phyloP scores from a whole-genome alignment of 225 moss, liverwort and hornwort genomes.

The Pleurozium schreberi region DNA sequence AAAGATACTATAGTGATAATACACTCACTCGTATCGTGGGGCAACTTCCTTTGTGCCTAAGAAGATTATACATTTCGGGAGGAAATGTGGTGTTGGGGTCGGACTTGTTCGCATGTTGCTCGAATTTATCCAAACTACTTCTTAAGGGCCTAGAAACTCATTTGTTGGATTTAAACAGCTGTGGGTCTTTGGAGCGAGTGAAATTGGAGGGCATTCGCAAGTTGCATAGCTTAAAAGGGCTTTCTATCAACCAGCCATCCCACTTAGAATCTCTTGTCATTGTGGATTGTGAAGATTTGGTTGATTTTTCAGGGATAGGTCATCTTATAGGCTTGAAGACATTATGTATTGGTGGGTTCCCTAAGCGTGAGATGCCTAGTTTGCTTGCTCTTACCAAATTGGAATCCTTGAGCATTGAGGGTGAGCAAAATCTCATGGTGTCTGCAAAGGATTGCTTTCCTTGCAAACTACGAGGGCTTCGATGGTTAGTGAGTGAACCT shows the following conservation, averaged over 20 bases:
- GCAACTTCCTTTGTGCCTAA: background rate
- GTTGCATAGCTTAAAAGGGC: background rate
- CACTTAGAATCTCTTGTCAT: background rate
- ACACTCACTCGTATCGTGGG: too few species aligned
- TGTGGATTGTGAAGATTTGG: accelerated
- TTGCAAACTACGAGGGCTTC: background rate
- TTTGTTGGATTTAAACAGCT: background rate
- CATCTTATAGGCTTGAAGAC: accelerated
- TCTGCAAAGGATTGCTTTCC: background rate
- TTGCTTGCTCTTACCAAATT: background rate
- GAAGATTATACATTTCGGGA: accelerated
- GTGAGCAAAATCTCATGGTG: background rate
- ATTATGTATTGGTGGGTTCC: background rate
- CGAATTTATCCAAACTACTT: accelerated
- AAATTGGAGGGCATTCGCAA: accelerated
- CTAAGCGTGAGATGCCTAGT: background rate
- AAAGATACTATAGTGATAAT: too few species aligned
- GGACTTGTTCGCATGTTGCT: accelerated
- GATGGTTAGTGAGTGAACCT: accelerated
- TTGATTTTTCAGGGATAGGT: background rate
- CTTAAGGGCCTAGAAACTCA: accelerated
- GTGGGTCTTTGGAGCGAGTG: accelerated
- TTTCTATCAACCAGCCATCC: accelerated
- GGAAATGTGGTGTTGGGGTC: accelerated
- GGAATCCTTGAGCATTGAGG: too few species aligned